Conservation (phyloP, 495 filamentous ascomycete species). For the Aspergillus bertholletiae region DNA sequence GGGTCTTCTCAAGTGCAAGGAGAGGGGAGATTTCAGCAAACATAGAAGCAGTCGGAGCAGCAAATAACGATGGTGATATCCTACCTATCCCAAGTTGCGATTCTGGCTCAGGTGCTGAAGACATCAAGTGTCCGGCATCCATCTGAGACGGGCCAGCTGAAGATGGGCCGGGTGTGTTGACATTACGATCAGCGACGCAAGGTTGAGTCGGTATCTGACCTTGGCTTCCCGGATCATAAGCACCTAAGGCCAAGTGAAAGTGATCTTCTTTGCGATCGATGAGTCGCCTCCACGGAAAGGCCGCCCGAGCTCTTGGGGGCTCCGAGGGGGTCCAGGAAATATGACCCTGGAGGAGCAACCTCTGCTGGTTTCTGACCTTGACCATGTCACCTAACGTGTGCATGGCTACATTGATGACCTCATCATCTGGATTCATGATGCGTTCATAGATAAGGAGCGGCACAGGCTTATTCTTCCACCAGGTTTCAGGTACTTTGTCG, state of each 20-base stretch:
- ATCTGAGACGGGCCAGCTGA: not conserved
- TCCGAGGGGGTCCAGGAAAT: not conserved
- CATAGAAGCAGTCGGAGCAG: not conserved
- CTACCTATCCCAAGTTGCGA: not conserved
- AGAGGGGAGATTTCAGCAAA: not conserved
- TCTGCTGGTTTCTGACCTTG: not conserved
- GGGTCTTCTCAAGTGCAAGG: not conserved
- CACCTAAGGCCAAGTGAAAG: not conserved
- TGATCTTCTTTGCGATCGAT: not conserved
- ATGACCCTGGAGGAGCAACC: not conserved
- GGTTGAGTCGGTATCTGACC: not conserved
- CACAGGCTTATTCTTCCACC: constrained; percentile 15
- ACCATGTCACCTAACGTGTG: constrained; percentile 11
- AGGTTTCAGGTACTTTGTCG: constrained; percentile 25
- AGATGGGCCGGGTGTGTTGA: not conserved
- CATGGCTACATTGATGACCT: constrained; percentile 11
- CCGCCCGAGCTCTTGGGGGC: not conserved
- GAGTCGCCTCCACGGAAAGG: not conserved
- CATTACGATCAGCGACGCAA: not conserved
- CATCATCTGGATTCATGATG: constrained; percentile 23
- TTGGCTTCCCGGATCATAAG: not conserved
- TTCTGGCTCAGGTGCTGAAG: not conserved
- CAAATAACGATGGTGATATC: not conserved
- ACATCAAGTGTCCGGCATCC: not conserved
- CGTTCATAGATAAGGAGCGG: constrained; percentile 37